phyloP scores from a whole-genome alignment of 192 early-diverging fungal species.

The Pilobolus umbonatus region DNA sequence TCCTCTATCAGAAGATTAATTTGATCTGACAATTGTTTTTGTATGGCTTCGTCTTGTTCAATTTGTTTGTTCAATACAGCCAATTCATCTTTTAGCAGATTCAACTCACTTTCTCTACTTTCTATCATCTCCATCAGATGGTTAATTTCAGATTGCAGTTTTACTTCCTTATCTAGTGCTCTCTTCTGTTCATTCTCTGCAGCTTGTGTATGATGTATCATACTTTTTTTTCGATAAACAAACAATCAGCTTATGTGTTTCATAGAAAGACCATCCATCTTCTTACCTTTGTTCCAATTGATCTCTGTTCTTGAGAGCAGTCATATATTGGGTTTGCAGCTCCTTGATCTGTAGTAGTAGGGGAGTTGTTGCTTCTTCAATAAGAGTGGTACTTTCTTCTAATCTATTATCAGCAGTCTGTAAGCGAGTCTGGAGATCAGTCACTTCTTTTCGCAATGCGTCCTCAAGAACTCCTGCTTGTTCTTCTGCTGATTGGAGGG shows the following conservation, averaged over 20 bases:
- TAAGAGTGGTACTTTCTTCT: conserved; percentile 31
- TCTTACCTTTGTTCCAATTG: conserved; percentile 38
- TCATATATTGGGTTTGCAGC: conserved; percentile 38
- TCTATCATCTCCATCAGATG: background rate
- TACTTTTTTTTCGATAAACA: background rate
- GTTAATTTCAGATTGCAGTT: background rate
- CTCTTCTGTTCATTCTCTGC: conserved; percentile 23
- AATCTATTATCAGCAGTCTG: conserved; percentile 36
- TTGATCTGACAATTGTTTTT: background rate
- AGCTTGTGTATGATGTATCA: conserved; percentile 14
- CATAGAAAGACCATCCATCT: background rate
- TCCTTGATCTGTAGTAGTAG: conserved; percentile 42
- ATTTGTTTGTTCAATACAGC: background rate
- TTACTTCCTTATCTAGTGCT: conserved; percentile 34
- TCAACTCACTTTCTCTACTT: background rate
- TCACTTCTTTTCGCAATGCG: conserved; percentile 29
- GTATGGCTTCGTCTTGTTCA: background rate
- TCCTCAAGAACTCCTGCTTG: conserved; percentile 41
- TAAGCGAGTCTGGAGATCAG: conserved; percentile 35
- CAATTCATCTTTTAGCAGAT: conserved; percentile 1
- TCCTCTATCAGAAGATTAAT: background rate
- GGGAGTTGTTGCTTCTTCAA: conserved; percentile 42
- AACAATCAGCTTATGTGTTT: too few species aligned
- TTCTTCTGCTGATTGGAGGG: conserved; percentile 37
- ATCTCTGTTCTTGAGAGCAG: conserved; percentile 39